Evolutionary conservation across 805 yeast genomes (phyloP).

Genomic region (Metschnikowia lachancei): DNA sequence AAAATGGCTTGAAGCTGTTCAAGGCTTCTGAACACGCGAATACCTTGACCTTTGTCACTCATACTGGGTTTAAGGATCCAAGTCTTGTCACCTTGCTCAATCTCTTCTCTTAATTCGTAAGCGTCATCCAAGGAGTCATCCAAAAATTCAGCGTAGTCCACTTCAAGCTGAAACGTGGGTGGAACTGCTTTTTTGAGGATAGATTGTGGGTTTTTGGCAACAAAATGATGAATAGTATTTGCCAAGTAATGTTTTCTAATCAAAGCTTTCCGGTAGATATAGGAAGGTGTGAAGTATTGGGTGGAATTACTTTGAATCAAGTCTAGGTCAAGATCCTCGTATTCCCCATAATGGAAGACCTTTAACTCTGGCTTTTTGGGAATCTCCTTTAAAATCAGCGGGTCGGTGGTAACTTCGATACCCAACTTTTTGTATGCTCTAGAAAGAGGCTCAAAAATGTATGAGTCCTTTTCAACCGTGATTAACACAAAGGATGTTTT

Average conservation of each 20-base stretch:
- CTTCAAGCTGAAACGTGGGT: slow-evolving; percentile 73
- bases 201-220: slow-evolving; percentile 71
- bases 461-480: slow-evolving; percentile 38
- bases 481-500: slow-evolving; percentile 26
- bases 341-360: slow-evolving; percentile 80
- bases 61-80: slow-evolving; percentile 96
- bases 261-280: slow-evolving; percentile 83
- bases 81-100: slow-evolving; percentile 57
- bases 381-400: slow-evolving; percentile 19
- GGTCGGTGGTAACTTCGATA: slow-evolving; percentile 28
- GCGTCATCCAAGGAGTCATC: slow-evolving; percentile 93
- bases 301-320: slow-evolving; percentile 41
- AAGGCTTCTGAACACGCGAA: slow-evolving; percentile 72
- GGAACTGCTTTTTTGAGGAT: slow-evolving; percentile 63
- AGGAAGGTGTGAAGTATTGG: slow-evolving; percentile 69
- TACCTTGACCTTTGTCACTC: slow-evolving; percentile 98
- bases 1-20: slow-evolving; percentile 81
- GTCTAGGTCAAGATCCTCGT: slow-evolving; percentile 84
- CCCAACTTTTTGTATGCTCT: slow-evolving; percentile 33
- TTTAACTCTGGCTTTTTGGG: slow-evolving; percentile 23
- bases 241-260: slow-evolving; percentile 88
- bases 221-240: slow-evolving; percentile 74
- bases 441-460: slow-evolving; percentile 43
- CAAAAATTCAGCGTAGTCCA: slow-evolving; percentile 93
- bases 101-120: slow-evolving; percentile 79